A percentile compares a stretch with the other conserved stretches of the same genome.
Conservation (phyloP, 2,329 filamentous ascomycete genomes). For the Akanthomyces lecanii region DNA sequence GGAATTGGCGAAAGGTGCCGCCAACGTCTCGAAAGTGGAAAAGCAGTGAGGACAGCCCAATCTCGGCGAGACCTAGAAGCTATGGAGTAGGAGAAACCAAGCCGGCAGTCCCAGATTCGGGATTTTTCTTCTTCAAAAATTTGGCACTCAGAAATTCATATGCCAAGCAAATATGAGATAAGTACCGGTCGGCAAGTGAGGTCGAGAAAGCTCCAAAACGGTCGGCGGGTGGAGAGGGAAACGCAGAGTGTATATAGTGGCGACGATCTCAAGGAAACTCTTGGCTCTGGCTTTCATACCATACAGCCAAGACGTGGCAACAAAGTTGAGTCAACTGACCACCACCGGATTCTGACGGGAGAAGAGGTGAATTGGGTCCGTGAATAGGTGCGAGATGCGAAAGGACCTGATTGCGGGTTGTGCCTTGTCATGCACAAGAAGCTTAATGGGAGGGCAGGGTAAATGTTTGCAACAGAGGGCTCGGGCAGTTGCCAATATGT, state of each 20-base stretch:
- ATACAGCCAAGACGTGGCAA: neutral
- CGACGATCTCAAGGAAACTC: conserved; percentile 12
- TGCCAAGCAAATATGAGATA: neutral
- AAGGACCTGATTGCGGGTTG: conserved; percentile 5
- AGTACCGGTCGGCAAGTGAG: neutral
- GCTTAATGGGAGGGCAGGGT: conserved; percentile 12
- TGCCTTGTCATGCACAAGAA: conserved; percentile 14
- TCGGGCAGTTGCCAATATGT: conserved; percentile 9
- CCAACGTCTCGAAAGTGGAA: neutral
- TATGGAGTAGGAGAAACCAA: neutral
- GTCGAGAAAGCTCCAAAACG: neutral
- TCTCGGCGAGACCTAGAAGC: neutral
- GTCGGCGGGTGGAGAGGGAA: conserved; percentile 9
- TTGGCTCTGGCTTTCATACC: conserved; percentile 8
- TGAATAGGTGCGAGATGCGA: neutral
- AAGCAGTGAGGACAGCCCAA: neutral
- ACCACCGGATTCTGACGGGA: neutral
- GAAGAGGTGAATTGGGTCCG: neutral
- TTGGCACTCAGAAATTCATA: neutral
- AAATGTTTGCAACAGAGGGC: conserved; percentile 7
- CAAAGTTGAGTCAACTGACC: conserved; percentile 4
- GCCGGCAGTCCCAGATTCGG: neutral
- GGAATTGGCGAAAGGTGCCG: neutral
- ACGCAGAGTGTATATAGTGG: conserved; percentile 14
- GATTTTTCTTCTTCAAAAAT: neutral